Percentiles rank a stretch among this genome's conserved stretches.
Evolutionary conservation across 192 early-diverging fungal genomes (phyloP).

Genomic region (Coemansia sp.): DNA sequence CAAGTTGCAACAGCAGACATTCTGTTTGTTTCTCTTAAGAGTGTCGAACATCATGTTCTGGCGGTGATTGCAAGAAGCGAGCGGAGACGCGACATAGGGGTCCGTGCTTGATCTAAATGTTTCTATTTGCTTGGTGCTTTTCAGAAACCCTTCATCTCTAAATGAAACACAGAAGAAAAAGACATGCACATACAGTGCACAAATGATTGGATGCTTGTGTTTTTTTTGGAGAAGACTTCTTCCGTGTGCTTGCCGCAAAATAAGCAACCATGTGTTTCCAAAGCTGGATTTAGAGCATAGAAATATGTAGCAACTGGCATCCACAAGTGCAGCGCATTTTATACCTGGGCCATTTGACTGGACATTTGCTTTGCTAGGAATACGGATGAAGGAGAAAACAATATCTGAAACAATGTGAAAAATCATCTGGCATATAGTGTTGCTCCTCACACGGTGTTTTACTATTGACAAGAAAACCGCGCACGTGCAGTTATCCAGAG

Average conservation of each 20-base stretch:
- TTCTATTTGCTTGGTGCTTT: background rate
- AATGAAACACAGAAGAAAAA: background rate
- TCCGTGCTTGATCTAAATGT: background rate
- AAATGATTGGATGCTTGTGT: background rate
- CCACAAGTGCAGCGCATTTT: background rate
- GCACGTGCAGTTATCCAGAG: slow-evolving; percentile 16
- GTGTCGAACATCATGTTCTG: too few relatives aligned
- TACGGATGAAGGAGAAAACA: background rate
- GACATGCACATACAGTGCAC: background rate
- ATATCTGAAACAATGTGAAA: slow-evolving; percentile 7
- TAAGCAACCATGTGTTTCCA: background rate
- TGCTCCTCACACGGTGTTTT: background rate
- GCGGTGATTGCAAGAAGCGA: background rate
- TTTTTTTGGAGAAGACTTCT: background rate
- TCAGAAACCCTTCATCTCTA: background rate
- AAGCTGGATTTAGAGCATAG: background rate
- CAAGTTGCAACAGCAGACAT: too few relatives aligned
- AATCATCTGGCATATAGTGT: background rate
- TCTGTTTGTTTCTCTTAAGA: too few relatives aligned
- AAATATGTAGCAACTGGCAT: background rate
- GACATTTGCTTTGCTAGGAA: background rate
- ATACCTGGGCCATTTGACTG: slow-evolving; percentile 9
- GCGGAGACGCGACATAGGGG: background rate
- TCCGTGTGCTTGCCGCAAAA: background rate
- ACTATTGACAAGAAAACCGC: background rate